phyloP scores from a whole-genome alignment of 257 asterid genomes.

The Primulina eburnea region DNA sequence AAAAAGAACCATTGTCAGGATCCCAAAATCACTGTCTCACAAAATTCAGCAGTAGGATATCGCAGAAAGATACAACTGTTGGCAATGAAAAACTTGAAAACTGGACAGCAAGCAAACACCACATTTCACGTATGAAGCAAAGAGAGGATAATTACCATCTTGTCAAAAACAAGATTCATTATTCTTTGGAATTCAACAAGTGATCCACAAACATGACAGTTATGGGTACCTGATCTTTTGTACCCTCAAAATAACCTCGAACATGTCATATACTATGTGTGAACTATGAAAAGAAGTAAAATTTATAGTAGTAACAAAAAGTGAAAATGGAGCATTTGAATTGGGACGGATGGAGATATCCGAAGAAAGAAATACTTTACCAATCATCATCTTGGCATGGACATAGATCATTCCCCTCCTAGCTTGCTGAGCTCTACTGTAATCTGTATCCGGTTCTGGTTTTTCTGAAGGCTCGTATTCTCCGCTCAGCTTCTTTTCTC shows the following conservation, averaged over 20 bases:
- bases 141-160: background rate
- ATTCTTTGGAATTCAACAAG: too few relatives aligned
- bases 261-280: too few relatives aligned
- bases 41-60: too few relatives aligned
- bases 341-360: background rate
- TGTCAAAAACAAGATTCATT: background rate
- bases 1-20: constrained; percentile 2
- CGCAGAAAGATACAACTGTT: too few relatives aligned
- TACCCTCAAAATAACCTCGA: background rate
- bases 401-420: constrained; percentile 40
- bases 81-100: too few relatives aligned
- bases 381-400: constrained; percentile 37
- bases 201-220: background rate
- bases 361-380: constrained; percentile 10
- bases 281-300: background rate
- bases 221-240: background rate
- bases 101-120: too few relatives aligned
- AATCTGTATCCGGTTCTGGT: constrained; percentile 29
- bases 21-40: background rate
- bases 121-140: background rate
- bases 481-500: constrained; percentile 28
- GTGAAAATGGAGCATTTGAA: background rate
- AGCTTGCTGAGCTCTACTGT: constrained; percentile 26
- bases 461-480: constrained; percentile 32
- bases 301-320: background rate